A percentile compares a stretch with the other conserved stretches of the same genome.
Evolutionary conservation across 1,284 basidiomycete genomes (phyloP).

Genomic region (Naganishia cerealis): DNA sequence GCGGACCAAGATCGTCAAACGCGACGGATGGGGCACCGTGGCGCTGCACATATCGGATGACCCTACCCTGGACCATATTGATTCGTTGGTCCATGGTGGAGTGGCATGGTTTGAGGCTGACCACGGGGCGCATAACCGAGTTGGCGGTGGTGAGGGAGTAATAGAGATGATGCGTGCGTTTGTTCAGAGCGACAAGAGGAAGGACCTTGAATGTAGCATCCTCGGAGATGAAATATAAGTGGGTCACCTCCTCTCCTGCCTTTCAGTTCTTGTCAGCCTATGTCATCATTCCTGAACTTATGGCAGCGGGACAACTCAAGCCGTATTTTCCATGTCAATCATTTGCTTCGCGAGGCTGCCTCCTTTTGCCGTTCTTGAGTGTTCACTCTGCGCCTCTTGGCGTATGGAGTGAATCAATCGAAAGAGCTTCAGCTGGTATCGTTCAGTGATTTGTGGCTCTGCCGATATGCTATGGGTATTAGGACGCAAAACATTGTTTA

Average conservation of each 20-base stretch:
- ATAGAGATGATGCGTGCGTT: constrained; percentile 44
- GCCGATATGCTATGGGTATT: too few relatives aligned
- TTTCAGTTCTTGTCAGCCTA: neutral
- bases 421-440: too few relatives aligned
- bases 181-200: neutral
- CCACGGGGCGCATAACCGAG: constrained; percentile 46
- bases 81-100: constrained; percentile 19
- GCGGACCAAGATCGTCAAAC: constrained; percentile 32
- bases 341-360: too few relatives aligned
- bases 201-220: constrained; percentile 1
- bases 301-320: too few relatives aligned
- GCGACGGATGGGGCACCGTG: constrained; percentile 24
- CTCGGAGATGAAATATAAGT: neutral
- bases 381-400: too few relatives aligned
- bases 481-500: too few relatives aligned
- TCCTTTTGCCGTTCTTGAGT: too few relatives aligned
- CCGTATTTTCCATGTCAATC: too few relatives aligned
- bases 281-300: neutral
- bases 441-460: too few relatives aligned
- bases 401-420: too few relatives aligned
- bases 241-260: neutral
- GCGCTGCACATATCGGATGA: neutral
- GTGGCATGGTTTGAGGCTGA: constrained; percentile 48
- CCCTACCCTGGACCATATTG: neutral
- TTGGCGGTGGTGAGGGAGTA: constrained; percentile 50